Percentiles rank a stretch among this genome's conserved stretches.
phyloP scores from a whole-genome alignment of 169 alveolate genomes.

The Eimeria praecox region DNA sequence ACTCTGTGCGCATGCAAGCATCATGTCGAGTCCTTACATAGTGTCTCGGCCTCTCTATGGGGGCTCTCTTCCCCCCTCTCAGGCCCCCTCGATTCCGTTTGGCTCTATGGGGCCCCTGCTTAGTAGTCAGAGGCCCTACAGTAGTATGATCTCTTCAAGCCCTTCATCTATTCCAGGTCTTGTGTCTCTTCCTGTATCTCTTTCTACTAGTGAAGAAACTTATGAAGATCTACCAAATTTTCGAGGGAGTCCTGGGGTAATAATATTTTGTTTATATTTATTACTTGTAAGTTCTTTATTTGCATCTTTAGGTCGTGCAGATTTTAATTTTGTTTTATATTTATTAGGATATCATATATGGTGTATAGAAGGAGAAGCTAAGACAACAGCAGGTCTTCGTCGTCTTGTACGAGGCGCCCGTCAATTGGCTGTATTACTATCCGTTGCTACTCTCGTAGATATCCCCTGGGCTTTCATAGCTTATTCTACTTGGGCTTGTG shows the following conservation, averaged over 20 bases:
- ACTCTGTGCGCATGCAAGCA: slow-evolving; percentile 13
- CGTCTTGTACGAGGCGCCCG: slow-evolving; percentile 52
- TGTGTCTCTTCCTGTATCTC: not conserved
- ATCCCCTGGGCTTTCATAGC: slow-evolving; percentile 61
- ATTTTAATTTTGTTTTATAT: slow-evolving; percentile 69
- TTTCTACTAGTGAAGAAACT: not conserved
- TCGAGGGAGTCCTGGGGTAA: slow-evolving; percentile 12
- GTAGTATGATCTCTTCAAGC: not conserved
- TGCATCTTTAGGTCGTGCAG: slow-evolving; percentile 63
- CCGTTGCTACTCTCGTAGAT: slow-evolving; percentile 50
- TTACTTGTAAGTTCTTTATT: slow-evolving; percentile 51
- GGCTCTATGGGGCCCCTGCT: slow-evolving; percentile 10
- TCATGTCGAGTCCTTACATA: slow-evolving; percentile 55
- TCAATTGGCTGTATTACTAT: slow-evolving; percentile 56
- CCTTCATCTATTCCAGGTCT: not conserved
- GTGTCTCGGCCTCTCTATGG: slow-evolving; percentile 47
- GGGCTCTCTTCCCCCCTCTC: slow-evolving; percentile 38
- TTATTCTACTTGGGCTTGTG: slow-evolving; percentile 73
- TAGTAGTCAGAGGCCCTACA: not conserved
- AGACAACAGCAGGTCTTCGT: slow-evolving; percentile 46
- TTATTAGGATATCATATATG: slow-evolving; percentile 75
- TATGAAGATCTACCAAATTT: slow-evolving; percentile 32
- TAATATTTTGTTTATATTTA: slow-evolving; percentile 2
- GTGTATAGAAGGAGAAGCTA: slow-evolving; percentile 70
- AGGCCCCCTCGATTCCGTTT: slow-evolving; percentile 46